These are phyloP conservation scores for Musa beccarii DNA, from an alignment of 176 grass and related monocot genomes.

Conservation along the genomic window DNA sequence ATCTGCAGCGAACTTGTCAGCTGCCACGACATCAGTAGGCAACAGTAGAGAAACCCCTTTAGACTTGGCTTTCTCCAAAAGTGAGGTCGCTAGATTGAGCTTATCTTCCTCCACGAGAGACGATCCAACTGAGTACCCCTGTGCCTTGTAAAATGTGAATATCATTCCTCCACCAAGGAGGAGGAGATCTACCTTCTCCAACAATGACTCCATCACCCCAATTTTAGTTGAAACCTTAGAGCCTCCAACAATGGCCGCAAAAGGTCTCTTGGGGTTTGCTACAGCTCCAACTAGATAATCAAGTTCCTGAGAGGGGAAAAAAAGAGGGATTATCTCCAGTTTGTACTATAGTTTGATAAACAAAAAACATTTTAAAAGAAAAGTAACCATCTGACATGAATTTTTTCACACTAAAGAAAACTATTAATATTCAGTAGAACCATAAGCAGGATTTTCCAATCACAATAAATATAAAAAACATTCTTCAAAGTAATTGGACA, in stretches of 20 bases:
- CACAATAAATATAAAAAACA: too few relatives aligned
- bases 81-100: constrained; percentile 63
- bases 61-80: constrained; percentile 62
- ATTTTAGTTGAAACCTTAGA: too few relatives aligned
- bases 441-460: neutral
- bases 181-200: constrained; percentile 26
- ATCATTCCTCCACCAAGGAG: constrained; percentile 90
- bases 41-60: constrained; percentile 1
- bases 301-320: constrained; percentile 24
- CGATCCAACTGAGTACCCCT: constrained; percentile 50
- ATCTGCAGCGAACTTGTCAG: too few relatives aligned
- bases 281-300: too few relatives aligned
- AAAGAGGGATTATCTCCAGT: neutral
- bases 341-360: neutral
- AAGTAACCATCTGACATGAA: too few relatives aligned
- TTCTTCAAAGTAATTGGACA: neutral
- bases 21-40: too few relatives aligned
- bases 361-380: too few relatives aligned
- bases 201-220: too few relatives aligned
- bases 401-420: neutral
- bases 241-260: too few relatives aligned
- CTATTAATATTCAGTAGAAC: neutral
- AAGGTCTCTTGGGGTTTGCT: too few relatives aligned
- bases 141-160: too few relatives aligned
- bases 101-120: constrained; percentile 92